These are phyloP conservation scores for Pyrenochaeta sp. DNA, from an alignment of 2,329 filamentous ascomycete genomes.

Conservation along the genomic window DNA sequence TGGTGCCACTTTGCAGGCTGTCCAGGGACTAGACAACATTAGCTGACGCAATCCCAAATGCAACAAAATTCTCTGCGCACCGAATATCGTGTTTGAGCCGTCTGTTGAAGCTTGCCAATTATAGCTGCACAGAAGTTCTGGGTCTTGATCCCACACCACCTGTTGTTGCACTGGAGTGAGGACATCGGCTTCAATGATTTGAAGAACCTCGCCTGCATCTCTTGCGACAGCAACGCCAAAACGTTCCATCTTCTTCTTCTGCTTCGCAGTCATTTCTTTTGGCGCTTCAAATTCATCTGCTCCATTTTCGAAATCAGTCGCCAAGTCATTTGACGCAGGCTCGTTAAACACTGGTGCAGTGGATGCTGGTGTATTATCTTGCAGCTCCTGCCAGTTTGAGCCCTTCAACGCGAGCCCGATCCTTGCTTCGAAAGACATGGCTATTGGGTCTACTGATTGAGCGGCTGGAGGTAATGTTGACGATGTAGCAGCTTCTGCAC, in stretches of 20 bases:
- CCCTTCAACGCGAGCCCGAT: slow-evolving; percentile 21
- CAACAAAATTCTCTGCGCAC: slow-evolving; percentile 3
- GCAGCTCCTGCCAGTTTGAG: slow-evolving; percentile 21
- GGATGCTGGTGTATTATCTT: neutral
- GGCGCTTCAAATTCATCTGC: slow-evolving; percentile 5
- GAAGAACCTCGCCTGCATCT: slow-evolving; percentile 26
- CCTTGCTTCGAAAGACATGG: slow-evolving; percentile 21
- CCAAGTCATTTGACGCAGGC: neutral
- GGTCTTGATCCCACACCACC: slow-evolving; percentile 34
- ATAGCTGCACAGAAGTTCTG: slow-evolving; percentile 39
- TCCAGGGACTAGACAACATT: slow-evolving; percentile 29
- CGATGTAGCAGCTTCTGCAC: neutral
- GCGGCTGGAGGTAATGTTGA: neutral
- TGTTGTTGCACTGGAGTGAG: slow-evolving; percentile 15
- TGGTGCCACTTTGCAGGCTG: slow-evolving; percentile 33
- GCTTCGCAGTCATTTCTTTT: slow-evolving; percentile 17
- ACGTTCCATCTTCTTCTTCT: slow-evolving; percentile 22
- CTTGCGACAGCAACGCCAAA: slow-evolving; percentile 18
- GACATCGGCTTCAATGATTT: slow-evolving; percentile 18
- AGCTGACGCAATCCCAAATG: neutral
- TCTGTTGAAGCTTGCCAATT: slow-evolving; percentile 36
- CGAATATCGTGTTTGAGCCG: slow-evolving; percentile 36
- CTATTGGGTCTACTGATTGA: slow-evolving; percentile 3
- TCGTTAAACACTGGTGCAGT: neutral
- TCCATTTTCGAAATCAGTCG: neutral